phyloP scores from a whole-genome alignment of 768 basidiomycete species.

The Lactarius deliciosus region DNA sequence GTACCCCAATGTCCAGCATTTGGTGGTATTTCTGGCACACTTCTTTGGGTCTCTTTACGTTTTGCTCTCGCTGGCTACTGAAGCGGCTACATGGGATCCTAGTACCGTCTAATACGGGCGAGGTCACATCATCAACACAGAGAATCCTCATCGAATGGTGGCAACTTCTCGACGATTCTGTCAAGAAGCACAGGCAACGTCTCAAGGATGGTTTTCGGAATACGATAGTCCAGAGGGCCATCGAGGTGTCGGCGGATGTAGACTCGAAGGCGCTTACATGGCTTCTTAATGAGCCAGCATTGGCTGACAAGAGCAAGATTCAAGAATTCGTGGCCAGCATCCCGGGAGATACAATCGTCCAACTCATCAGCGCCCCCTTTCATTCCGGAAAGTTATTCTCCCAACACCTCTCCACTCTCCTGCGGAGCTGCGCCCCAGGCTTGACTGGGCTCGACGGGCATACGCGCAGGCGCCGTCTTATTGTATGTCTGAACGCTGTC shows the following conservation, averaged over 20 bases:
- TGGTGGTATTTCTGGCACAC: constrained; percentile 12
- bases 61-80: constrained; percentile 11
- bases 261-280: constrained; percentile 15
- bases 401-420: constrained; percentile 16
- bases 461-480: constrained; percentile 13
- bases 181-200: not conserved
- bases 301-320: constrained; percentile 15
- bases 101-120: constrained; percentile 12
- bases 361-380: constrained; percentile 11
- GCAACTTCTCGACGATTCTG: not conserved
- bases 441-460: constrained; percentile 7
- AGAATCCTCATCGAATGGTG: constrained; percentile 12
- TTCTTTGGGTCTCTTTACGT: not conserved
- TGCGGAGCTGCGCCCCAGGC: constrained; percentile 15
- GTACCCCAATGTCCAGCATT: constrained; percentile 26
- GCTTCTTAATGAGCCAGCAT: constrained; percentile 9
- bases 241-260: not conserved
- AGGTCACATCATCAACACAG: not conserved
- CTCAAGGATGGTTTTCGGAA: constrained; percentile 12
- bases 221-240: constrained; percentile 2
- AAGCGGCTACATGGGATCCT: constrained; percentile 13
- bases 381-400: not conserved
- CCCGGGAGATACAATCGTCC: constrained; percentile 3
- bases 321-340: constrained; percentile 4
- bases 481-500: constrained; percentile 15